Percentiles rank a stretch among this genome's conserved stretches.
phyloP scores from a whole-genome alignment of 1,284 basidiomycete species.

The Paramarasmius palmivorus region DNA sequence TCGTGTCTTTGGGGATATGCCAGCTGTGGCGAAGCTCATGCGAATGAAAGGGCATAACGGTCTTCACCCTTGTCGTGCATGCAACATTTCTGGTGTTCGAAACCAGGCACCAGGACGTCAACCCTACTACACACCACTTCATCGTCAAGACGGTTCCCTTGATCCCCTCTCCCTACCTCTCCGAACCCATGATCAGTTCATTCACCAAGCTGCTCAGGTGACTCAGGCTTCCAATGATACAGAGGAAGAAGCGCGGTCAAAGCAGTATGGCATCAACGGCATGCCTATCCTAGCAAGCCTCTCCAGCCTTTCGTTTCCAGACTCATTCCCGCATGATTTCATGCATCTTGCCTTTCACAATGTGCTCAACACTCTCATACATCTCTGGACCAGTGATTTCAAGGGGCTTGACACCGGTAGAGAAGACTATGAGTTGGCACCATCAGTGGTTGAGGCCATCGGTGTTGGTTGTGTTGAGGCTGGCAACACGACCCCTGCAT shows the following conservation, averaged over 20 bases:
- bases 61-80: slow-evolving; percentile 28
- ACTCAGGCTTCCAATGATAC: not conserved
- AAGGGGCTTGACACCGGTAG: slow-evolving; percentile 28
- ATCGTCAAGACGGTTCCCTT: not conserved
- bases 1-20: slow-evolving; percentile 30
- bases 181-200: slow-evolving; percentile 3
- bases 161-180: slow-evolving; percentile 2
- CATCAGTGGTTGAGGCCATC: slow-evolving; percentile 32
- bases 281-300: slow-evolving; percentile 5
- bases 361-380: slow-evolving; percentile 38
- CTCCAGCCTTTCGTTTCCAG: slow-evolving; percentile 9
- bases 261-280: slow-evolving; percentile 13
- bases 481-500: slow-evolving; percentile 29
- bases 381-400: slow-evolving; percentile 32
- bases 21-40: slow-evolving; percentile 30
- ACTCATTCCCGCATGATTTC: slow-evolving; percentile 13
- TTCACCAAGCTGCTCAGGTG: slow-evolving; percentile 1
- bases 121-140: slow-evolving; percentile 25
- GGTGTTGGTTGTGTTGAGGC: slow-evolving; percentile 26
- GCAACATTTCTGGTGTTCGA: slow-evolving; percentile 25
- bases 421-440: slow-evolving; percentile 26
- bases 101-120: slow-evolving; percentile 15
- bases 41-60: slow-evolving; percentile 32
- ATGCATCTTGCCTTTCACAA: slow-evolving; percentile 26
- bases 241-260: not conserved